Conservation (phyloP, 768 basidiomycete species). For the Kwoniella dejecticola region DNA sequence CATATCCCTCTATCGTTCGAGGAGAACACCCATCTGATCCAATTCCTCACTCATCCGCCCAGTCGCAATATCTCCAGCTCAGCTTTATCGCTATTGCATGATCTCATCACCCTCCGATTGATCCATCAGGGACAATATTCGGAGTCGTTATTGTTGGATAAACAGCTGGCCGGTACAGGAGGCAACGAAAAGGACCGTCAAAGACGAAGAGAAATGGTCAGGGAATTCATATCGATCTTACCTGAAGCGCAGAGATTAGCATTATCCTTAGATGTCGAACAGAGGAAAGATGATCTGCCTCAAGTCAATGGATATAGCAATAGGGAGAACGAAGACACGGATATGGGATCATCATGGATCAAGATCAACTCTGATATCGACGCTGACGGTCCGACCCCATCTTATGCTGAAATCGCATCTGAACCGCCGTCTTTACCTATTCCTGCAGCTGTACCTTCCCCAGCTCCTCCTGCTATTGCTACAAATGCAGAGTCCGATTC, state of each 20-base stretch:
- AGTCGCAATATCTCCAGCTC: constrained; percentile 16
- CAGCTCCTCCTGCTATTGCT: background rate
- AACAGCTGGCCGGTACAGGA: constrained; percentile 38
- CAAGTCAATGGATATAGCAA: constrained; percentile 2
- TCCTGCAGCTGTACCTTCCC: background rate
- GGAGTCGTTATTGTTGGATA: constrained; percentile 43
- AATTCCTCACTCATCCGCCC: constrained; percentile 44
- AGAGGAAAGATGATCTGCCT: constrained; percentile 4
- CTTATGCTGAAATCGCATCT: constrained; percentile 16
- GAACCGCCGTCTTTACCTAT: constrained; percentile 11
- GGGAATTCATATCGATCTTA: constrained; percentile 49
- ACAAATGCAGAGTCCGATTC: background rate
- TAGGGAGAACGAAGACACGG: constrained; percentile 6
- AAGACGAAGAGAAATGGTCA: constrained; percentile 46
- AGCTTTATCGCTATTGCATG: constrained; percentile 38
- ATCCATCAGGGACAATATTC: constrained; percentile 50
- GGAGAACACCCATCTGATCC: constrained; percentile 37
- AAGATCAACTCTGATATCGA: background rate
- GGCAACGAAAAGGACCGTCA: constrained; percentile 45
- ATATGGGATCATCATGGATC: constrained; percentile 19
- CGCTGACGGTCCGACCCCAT: too few relatives aligned
- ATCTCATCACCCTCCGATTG: constrained; percentile 46
- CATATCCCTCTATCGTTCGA: constrained; percentile 41
- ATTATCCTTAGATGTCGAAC: constrained; percentile 14
- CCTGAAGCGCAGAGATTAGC: constrained; percentile 43